Base-by-base conservation (phyloP, 164 flowering plant genomes). In the Tetrastigma voinierianum region DNA sequence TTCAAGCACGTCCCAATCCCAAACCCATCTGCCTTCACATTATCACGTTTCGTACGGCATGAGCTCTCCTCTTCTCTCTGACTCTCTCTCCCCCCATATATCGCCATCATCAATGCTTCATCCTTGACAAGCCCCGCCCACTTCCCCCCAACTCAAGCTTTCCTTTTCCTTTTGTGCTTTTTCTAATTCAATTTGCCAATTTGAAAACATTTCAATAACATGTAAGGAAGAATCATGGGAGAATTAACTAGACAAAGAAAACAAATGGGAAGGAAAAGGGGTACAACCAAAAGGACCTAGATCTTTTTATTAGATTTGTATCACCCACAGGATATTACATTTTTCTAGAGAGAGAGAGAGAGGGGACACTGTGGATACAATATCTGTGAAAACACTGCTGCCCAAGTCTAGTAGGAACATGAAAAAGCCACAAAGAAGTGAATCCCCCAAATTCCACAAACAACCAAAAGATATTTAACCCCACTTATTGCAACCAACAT, bases 401-500 rank as follows among this genome's bases (percentile, higher is more conserved):
- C 40, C 40, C 7, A 32, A 32, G 40, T 3, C 7, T 32, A 32
- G 6, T 32, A 32, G 6, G 40, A 32, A 32, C 40, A 32, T 32
- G 6, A 32, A 32, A 32, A 32, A 32, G 40, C 40, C 40, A 32
- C 6, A 4, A n/a, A n/a, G n/a, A n/a, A 32, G 40, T 32, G 40
- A 7, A 32, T 32, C 40, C 14, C 8, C 60, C 14, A 14, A 43
- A 24, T 10, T 17, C 60, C 10, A 25, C 16, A 24, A 13, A 57
- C 54, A 21, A 4, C 18, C 18, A 9, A 23, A n/a, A 62, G 45
- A 51, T 13, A 52, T 51, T 51, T 19, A 21, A 51, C 56, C 57
- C 58, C 18, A 53, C 55, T 66, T 66, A 66, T 66, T 66, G 57
- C 68, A 66, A 32, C 40, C 40, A 32, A 32, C 40, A 4, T 7